Percentiles rank a stretch among this genome's conserved stretches.
phyloP scores from a whole-genome alignment of 129 eudicot species.

The Artemisia annua region DNA sequence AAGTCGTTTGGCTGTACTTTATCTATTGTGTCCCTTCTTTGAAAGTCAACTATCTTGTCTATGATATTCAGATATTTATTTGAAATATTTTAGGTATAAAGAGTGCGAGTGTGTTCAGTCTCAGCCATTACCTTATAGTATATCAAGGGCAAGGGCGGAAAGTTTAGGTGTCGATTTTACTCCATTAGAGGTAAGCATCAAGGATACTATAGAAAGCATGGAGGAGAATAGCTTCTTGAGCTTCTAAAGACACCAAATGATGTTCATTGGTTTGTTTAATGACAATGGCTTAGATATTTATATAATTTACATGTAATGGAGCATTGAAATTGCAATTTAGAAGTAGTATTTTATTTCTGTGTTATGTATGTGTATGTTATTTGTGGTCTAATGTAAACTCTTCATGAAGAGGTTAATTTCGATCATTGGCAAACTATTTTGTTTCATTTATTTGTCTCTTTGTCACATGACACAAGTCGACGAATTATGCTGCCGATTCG shows the following conservation, averaged over 20 bases:
- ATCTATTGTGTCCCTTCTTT: background rate
- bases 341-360: background rate
- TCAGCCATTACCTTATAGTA: constrained; percentile 15
- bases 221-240: constrained; percentile 34
- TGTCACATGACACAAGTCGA: background rate
- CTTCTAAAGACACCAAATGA: constrained; percentile 13
- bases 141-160: constrained; percentile 40
- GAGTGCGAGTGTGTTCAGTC: constrained; percentile 27
- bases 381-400: no score
- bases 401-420: background rate
- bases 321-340: background rate
- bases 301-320: background rate
- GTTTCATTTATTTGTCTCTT: no score
- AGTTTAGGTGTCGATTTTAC: constrained; percentile 40
- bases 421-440: no score
- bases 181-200: constrained; percentile 39
- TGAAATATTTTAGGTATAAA: constrained; percentile 22
- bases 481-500: background rate
- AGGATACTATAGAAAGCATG: constrained; percentile 46
- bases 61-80: background rate
- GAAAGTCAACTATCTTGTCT: background rate
- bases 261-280: background rate
- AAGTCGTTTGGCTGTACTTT: background rate
- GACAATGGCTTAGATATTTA: background rate
- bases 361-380: background rate